Base-by-base conservation (phyloP, 1,284 basidiomycete genomes). In the Cutaneotrichosporon daszewskae region DNA sequence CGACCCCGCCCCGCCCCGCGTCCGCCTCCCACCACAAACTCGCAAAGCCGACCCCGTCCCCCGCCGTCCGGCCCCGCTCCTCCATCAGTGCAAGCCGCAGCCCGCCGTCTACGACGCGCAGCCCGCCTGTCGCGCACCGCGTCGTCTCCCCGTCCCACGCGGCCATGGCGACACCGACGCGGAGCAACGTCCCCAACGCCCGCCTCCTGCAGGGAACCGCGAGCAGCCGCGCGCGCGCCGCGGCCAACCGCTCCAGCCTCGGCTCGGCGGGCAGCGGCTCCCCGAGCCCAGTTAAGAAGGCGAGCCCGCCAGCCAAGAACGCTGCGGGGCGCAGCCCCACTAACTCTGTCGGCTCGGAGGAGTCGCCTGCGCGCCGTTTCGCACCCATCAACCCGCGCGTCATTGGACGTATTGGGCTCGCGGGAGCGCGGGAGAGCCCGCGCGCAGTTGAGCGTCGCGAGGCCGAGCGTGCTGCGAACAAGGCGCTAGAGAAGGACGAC, bases 351-450 rank as follows among this genome's bases (percentile, higher is more conserved):
- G 19, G 5, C 8, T 22, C 19, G 3, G 38, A 16, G n/a, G n/a
- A 19, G 4, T 23, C 35, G 16, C 35, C 20, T 8, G n/a, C 16
- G 24, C 9, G 22, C 11, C 4, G 24, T 17, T 16, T 17, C 11
- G 18, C 32, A 12, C 7, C 8, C 16, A 16, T 26, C 9, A 3
- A 16, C 13, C 16, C n/a, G n/a, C n/a, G n/a, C n/a, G n/a, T n/a
- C n/a, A 41, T 47, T 25, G 40, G 45, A 2, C 40, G 40, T 3
- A 17, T 43, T 9, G 47, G 41, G 3, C 47, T 43, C 20, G 41
- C 41, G 22, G 47, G 20, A 3, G 41, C 47, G 18, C 37, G 40
- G 3, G 46, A 48, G 32, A 32, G 32, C 5, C 32, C 46, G 20
- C 18, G 13, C 14, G 28, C 19, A 14, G 25, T 24, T 9, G 25